These are phyloP conservation scores for Psilocybe tampanensis DNA, from an alignment of 768 basidiomycete species.

Conservation along the genomic window DNA sequence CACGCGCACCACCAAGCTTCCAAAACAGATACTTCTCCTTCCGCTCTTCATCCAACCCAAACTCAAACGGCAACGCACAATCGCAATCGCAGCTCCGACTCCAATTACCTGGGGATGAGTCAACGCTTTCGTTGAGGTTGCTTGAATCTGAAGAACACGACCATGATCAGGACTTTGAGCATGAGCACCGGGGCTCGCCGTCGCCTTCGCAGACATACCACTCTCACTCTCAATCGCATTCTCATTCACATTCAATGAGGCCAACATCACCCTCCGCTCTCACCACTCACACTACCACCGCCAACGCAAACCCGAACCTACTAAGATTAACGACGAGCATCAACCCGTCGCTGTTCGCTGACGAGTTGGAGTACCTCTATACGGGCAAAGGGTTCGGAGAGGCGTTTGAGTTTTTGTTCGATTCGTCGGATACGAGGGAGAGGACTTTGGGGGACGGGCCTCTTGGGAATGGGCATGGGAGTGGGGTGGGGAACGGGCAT, in stretches of 20 bases:
- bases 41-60: slow-evolving; percentile 36
- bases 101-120: too few species aligned
- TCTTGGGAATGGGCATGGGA: too few species aligned
- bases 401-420: slow-evolving; percentile 87
- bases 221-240: too few species aligned
- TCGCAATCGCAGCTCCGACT: neutral
- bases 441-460: slow-evolving; percentile 33
- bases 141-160: too few species aligned
- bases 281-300: neutral
- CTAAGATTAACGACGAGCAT: slow-evolving; percentile 68
- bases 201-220: too few species aligned
- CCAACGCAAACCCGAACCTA: slow-evolving; percentile 41
- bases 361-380: slow-evolving; percentile 94
- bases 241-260: too few species aligned
- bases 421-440: slow-evolving; percentile 57
- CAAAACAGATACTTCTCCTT: slow-evolving; percentile 85
- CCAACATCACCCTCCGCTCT: too few species aligned
- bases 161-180: too few species aligned
- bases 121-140: too few species aligned
- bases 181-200: too few species aligned
- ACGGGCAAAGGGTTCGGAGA: slow-evolving; percentile 89
- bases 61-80: too few species aligned
- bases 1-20: slow-evolving; percentile 90
- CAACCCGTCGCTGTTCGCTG: slow-evolving; percentile 81
- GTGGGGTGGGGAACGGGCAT: too few species aligned